These are phyloP conservation scores for Penicillium pulvis DNA, from an alignment of 495 filamentous ascomycete species.

Conservation along the genomic window DNA sequence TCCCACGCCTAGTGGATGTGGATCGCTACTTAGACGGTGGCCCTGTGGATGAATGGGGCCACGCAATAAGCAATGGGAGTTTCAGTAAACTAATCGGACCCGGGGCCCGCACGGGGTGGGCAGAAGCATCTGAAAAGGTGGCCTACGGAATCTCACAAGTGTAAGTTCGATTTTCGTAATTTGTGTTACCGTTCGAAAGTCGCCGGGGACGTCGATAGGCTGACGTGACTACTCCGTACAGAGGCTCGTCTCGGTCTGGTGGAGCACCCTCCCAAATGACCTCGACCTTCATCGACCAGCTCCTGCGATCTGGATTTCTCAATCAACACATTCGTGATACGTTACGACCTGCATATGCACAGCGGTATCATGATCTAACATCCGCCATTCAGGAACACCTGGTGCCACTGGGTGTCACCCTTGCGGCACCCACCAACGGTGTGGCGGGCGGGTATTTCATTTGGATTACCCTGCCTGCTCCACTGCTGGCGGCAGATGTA, in stretches of 20 bases:
- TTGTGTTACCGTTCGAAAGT: background rate
- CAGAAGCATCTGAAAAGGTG: constrained; percentile 69
- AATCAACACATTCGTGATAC: constrained; percentile 51
- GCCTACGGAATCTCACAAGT: constrained; percentile 65
- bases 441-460: constrained; percentile 75
- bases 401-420: constrained; percentile 57
- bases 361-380: constrained; percentile 56
- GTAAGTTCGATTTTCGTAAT: constrained; percentile 40
- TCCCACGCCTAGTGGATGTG: constrained; percentile 76
- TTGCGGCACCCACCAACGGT: constrained; percentile 36
- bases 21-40: constrained; percentile 64
- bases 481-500: constrained; percentile 54
- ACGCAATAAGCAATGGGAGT: constrained; percentile 76
- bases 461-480: constrained; percentile 67
- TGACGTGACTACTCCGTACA: constrained; percentile 29
- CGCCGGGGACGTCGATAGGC: background rate
- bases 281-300: constrained; percentile 63
- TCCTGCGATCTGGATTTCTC: constrained; percentile 55
- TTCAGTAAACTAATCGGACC: constrained; percentile 87
- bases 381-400: constrained; percentile 57
- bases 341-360: constrained; percentile 55
- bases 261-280: constrained; percentile 74
- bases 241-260: constrained; percentile 69
- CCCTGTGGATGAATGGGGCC: constrained; percentile 63
- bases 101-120: constrained; percentile 80